Conservation (phyloP, 306 rosid genomes). For the Cucumis cinereus region DNA sequence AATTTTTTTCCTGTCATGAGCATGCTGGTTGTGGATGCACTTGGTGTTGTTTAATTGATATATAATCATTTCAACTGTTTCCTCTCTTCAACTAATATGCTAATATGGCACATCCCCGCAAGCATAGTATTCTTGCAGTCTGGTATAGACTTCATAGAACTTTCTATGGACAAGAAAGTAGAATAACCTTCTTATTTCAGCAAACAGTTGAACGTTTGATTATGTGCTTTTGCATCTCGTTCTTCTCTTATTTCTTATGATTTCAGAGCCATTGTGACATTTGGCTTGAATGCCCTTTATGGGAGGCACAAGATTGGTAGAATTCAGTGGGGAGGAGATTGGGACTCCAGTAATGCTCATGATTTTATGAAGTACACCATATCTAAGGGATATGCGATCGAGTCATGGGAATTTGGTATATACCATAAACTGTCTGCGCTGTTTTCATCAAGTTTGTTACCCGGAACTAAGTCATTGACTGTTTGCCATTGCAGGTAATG, state of each 20-base stretch:
- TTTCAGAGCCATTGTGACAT: slow-evolving; percentile 67
- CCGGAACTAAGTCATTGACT: neutral
- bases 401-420: slow-evolving; percentile 95
- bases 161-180: neutral
- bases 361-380: slow-evolving; percentile 60
- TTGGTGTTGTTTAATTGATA: neutral
- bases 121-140: neutral
- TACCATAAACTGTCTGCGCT: neutral
- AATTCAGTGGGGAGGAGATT: slow-evolving; percentile 65
- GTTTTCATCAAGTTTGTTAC: neutral
- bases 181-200: neutral
- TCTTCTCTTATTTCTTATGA: slow-evolving; percentile 7
- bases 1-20: neutral
- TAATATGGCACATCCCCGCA: neutral
- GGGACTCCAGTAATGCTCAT: slow-evolving; percentile 59
- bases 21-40: neutral
- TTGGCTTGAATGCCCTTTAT: slow-evolving; percentile 79
- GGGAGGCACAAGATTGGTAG: slow-evolving; percentile 50
- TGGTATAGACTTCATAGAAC: neutral
- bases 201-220: neutral
- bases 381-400: slow-evolving; percentile 59
- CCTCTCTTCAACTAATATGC: neutral
- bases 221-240: neutral
- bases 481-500: slow-evolving; percentile 54
- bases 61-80: neutral